Evolutionary conservation across 192 early-diverging fungal genomes (phyloP).

Genomic region (Gonapodya prolifera): DNA sequence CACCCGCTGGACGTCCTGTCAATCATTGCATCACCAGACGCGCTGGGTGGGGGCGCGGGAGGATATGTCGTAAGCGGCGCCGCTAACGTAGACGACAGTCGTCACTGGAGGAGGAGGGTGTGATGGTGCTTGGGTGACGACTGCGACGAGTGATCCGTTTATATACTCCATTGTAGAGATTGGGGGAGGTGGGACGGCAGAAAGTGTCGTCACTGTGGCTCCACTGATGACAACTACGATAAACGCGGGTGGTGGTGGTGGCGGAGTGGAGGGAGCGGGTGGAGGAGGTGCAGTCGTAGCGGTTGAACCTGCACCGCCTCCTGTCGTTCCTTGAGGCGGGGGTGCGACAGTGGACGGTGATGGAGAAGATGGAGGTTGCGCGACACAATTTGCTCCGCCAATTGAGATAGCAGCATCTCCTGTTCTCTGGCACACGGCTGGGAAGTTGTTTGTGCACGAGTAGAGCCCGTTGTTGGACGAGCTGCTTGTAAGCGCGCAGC

Average conservation of each 20-base stretch:
- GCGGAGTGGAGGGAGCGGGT: background rate
- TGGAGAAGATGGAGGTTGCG: background rate
- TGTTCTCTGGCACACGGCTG: background rate
- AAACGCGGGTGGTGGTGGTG: background rate
- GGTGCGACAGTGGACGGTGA: no score
- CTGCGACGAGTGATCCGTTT: background rate
- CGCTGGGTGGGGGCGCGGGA: no score
- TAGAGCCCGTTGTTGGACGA: background rate
- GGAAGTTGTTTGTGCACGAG: background rate
- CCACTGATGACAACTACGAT: background rate
- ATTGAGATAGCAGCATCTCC: background rate
- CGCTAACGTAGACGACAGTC: background rate
- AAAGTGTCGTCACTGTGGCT: no score
- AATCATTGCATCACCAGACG: no score
- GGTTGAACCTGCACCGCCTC: background rate
- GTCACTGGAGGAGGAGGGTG: background rate
- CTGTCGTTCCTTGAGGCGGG: background rate
- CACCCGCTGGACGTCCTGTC: no score
- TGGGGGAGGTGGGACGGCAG: no score
- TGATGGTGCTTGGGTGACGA: background rate
- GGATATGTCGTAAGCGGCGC: no score
- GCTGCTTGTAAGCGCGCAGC: background rate
- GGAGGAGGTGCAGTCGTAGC: background rate
- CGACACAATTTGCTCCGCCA: background rate
- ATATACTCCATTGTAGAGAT: no score